These are phyloP conservation scores for Gnomoniopsis smithogilvyi DNA, from an alignment of 2,329 filamentous ascomycete genomes.

Conservation along the genomic window DNA sequence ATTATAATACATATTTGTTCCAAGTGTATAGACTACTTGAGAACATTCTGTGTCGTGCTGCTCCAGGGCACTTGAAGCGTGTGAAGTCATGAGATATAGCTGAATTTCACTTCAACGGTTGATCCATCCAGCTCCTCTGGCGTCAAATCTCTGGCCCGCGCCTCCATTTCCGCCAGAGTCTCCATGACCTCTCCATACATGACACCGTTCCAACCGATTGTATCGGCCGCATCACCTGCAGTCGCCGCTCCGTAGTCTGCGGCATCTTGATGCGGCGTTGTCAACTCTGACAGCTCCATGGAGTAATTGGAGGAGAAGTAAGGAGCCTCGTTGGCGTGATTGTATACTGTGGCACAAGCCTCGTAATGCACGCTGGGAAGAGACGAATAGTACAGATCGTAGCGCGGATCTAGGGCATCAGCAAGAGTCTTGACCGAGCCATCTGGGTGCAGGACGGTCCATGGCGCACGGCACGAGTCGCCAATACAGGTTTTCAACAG, in stretches of 20 bases:
- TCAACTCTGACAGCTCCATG: conserved; percentile 6
- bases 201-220: conserved; percentile 15
- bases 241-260: conserved; percentile 10
- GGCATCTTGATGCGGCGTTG: conserved; percentile 14
- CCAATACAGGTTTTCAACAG: conserved; percentile 60
- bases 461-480: conserved; percentile 51
- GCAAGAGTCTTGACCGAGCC: conserved; percentile 47
- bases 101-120: neutral
- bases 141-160: conserved; percentile 13
- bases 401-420: conserved; percentile 46
- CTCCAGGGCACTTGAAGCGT: too few relatives aligned
- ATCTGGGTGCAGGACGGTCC: conserved; percentile 53
- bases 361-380: conserved; percentile 16
- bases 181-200: conserved; percentile 8
- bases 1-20: too few relatives aligned
- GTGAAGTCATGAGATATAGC: conserved; percentile 2
- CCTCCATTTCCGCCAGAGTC: conserved; percentile 12
- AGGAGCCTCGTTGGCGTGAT: conserved; percentile 16
- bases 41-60: too few relatives aligned
- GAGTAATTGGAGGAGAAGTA: conserved; percentile 18
- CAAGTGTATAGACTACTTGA: too few relatives aligned
- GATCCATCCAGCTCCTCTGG: conserved; percentile 7
- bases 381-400: conserved; percentile 48
- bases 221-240: neutral
- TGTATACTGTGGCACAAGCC: conserved; percentile 9